phyloP scores from a whole-genome alignment of 2,329 filamentous ascomycete species.

The Acarospora socialis region DNA sequence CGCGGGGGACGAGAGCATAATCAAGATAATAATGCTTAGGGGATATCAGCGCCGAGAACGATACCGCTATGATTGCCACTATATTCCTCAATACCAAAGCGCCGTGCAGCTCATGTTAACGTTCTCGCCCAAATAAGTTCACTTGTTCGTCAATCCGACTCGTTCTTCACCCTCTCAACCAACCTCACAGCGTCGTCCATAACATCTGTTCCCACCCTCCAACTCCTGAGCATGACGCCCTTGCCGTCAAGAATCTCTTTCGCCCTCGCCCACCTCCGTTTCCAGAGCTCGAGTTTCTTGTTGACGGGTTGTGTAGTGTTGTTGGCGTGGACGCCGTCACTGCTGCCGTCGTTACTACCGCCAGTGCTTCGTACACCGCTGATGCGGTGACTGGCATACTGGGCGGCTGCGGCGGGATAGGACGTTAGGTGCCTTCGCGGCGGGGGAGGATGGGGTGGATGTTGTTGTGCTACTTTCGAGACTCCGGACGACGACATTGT shows the following conservation, averaged over 20 bases:
- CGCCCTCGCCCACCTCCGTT: constrained; percentile 32
- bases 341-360: background rate
- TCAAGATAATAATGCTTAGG: no score
- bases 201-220: constrained; percentile 32
- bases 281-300: constrained; percentile 36
- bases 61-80: no score
- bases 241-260: constrained; percentile 27
- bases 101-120: no score
- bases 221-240: constrained; percentile 30
- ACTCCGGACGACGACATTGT: constrained; percentile 7
- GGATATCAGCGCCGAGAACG: no score
- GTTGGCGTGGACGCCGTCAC: constrained; percentile 10
- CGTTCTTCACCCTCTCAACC: constrained; percentile 26
- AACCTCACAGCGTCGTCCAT: constrained; percentile 30
- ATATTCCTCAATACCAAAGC: no score
- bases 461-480: no score
- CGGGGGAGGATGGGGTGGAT: constrained; percentile 19
- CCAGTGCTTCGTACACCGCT: constrained; percentile 6
- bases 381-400: constrained; percentile 17
- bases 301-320: constrained; percentile 20
- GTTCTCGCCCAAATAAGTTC: no score
- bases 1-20: no score
- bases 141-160: no score
- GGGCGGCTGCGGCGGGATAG: constrained; percentile 19
- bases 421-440: constrained; percentile 16